Base-by-base conservation (phyloP, 257 asterid genomes). In the Solanum okadae region DNA sequence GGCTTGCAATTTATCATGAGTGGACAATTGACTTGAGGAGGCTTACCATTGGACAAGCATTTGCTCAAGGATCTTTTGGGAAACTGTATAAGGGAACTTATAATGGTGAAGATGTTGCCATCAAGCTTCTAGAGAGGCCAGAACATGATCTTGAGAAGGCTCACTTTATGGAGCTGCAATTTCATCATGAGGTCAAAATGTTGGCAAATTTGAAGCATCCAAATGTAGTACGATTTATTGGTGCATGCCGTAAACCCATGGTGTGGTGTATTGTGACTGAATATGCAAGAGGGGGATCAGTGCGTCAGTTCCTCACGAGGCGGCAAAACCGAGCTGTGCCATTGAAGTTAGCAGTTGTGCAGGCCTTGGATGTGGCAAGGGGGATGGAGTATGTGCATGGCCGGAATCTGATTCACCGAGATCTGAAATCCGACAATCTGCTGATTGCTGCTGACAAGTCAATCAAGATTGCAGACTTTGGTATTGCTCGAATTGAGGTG, bases 1-100 rank as follows among this genome's bases (percentile, higher is more conserved):
- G 98, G 84, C 98, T 96, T 87, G 97, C 93, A 27, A 87, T 93
- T 91, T 96, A 93, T 85, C 95, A 95, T 13, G 99, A 96, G 59
- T 96, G 99, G 99, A 95, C 97, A 5, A 94, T 97, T 89, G 98
- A 97, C 91, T 85, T 97, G 93, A 91, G 97, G 93, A 97, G 91
- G 93, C 99, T 97, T 86, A 93, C 92, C 89, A 94, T 97, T 98
- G 99, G 99, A 20, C 94, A 95, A 1, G 98, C 99, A 49, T 97
- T 97, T 87, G 99, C 99, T 83, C 98, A 96, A 88, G 99, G 99
- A 63, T 98, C 99, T 88, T 97, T 97, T 90, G 98, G 99, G 10
- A 97, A 97, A 89, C 98, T 97, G 87, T 96, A 96, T 82, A 95
- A 87, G 89, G 99, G 98, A 65, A 94, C 97, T 14, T 97, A 97